Conservation (phyloP, 345 rosid species). For the Gossypium ekmanianum region DNA sequence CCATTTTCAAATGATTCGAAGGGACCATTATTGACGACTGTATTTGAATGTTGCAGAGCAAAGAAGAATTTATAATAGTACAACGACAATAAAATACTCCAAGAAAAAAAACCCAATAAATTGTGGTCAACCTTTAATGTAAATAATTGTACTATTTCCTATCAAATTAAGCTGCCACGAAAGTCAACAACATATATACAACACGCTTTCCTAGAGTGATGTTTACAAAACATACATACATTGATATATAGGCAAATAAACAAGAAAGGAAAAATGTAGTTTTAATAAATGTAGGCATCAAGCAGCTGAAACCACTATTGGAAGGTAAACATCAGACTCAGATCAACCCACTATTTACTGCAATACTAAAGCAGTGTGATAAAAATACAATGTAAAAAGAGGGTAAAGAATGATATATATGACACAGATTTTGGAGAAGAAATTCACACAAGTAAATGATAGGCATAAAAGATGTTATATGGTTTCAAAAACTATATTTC, state of each 20-base stretch:
- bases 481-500: background rate
- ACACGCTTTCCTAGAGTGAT: background rate
- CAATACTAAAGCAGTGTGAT: background rate
- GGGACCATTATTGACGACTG: background rate
- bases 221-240: background rate
- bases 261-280: background rate
- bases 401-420: background rate
- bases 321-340: background rate
- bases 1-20: background rate
- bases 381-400: background rate
- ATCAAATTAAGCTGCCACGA: too few relatives aligned
- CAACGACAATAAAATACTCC: background rate
- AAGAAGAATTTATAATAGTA: background rate
- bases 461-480: background rate
- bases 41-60: background rate
- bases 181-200: too few relatives aligned
- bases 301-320: background rate
- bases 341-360: constrained; percentile 5
- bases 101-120: too few relatives aligned
- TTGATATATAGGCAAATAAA: too few relatives aligned
- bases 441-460: constrained; percentile 9
- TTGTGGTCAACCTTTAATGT: background rate
- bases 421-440: background rate
- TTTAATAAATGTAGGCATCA: background rate
- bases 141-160: too few relatives aligned